Base-by-base conservation (phyloP, 768 basidiomycete genomes). In the Lactarius akahatsu region DNA sequence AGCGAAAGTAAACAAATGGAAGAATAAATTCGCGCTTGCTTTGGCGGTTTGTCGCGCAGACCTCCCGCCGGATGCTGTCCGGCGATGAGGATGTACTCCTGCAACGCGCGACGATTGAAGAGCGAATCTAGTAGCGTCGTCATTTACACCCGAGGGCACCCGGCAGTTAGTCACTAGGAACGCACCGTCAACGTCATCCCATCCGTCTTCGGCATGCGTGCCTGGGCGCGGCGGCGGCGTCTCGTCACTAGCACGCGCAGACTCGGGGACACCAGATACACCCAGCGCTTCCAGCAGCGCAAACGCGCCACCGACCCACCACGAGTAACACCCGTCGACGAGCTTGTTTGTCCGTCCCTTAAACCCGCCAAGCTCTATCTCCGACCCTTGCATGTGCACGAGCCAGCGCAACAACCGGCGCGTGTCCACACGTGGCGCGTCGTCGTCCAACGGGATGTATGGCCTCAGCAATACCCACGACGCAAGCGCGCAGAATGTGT, bases 311-410 rank as follows among this genome's bases (percentile, higher is more conserved):
- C 93, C 97, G 28, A 94, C 92, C 97, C 96, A 99, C 97, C 97
- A 99, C n/a, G 91, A 89, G 76, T 99, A 99, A 76, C 97, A 99
- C 4, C 96, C 97, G 72, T 99, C 97, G 0, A 99, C 96, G n/a
- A 99, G 83, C 76, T 99, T 99, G 75, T 98, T 99, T 70, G 94
- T 93, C 61, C 97, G 81, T 0, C 97, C 97, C 63, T 83, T 84
- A 78, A 99, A 98, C 2, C 97, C 97, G 3, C 95, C 96, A 10
- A 94, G 80, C 73, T 98, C 96, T 13, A 84, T 81, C 52, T 87
- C 87, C 1, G 78, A 76, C 0, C 94, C 95, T 74, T 98, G 96
- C 88, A 97, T 90, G 54, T 87, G 80, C 4, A 85, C 87, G 2
- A 90, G 82, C 95, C 95, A 98, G 5, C 96, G 79, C 43, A 92